Evolutionary conservation across 1,284 basidiomycete genomes (phyloP).

Genomic region (Cryptococcus sp.): DNA sequence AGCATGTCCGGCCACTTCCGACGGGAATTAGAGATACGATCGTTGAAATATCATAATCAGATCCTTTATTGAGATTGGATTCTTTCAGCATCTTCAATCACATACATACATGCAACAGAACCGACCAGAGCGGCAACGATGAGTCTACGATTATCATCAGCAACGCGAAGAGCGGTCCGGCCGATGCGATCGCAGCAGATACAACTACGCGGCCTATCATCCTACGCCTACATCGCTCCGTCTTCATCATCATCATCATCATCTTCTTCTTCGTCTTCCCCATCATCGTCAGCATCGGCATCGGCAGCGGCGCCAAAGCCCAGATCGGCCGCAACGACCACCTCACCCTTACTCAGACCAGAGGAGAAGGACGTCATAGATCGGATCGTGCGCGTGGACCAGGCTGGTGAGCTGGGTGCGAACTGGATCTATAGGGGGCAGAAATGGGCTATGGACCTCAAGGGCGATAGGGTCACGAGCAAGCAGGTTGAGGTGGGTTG

Average conservation of each 20-base stretch:
- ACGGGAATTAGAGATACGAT: too few relatives aligned
- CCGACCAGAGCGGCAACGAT: too few relatives aligned
- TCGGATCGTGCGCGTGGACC: slow-evolving; percentile 73
- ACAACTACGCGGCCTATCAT: slow-evolving; percentile 8
- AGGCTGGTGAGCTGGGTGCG: slow-evolving; percentile 88
- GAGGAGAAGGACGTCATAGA: slow-evolving; percentile 47
- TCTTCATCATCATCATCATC: neutral
- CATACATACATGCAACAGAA: too few relatives aligned
- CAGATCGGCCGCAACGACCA: slow-evolving; percentile 35
- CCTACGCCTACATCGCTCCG: slow-evolving; percentile 17
- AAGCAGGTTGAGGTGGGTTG: slow-evolving; percentile 71
- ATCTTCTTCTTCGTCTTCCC: neutral
- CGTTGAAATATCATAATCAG: too few relatives aligned
- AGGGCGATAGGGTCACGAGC: slow-evolving; percentile 64
- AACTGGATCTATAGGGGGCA: slow-evolving; percentile 92
- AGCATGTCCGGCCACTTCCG: too few relatives aligned
- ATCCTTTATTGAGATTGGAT: too few relatives aligned
- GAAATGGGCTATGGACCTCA: slow-evolving; percentile 62
- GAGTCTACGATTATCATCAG: too few relatives aligned
- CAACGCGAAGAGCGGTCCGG: neutral
- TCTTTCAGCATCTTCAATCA: too few relatives aligned
- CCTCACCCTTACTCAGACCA: slow-evolving; percentile 36
- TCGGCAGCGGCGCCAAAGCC: neutral
- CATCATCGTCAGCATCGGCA: slow-evolving; percentile 5
- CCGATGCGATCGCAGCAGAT: neutral